A percentile compares a stretch with the other conserved stretches of the same genome.
These are phyloP conservation scores for Moricandia moricandioides DNA, from an alignment of 345 rosid species.

Conservation along the genomic window DNA sequence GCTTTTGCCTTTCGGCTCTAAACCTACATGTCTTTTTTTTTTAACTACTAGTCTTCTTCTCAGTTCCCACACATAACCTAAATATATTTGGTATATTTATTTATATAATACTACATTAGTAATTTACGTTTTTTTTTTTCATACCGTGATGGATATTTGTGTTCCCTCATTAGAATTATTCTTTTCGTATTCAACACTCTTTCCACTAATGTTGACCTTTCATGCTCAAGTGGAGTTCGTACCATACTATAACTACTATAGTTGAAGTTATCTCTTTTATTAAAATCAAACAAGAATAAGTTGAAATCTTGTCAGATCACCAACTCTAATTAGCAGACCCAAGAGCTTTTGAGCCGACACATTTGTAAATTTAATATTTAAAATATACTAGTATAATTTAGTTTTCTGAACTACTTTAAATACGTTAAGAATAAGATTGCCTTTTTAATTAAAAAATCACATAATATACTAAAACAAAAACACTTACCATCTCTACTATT, in stretches of 20 bases:
- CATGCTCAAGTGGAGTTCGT: conserved; percentile 10
- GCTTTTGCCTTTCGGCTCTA: conserved; percentile 26
- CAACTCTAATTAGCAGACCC: neutral
- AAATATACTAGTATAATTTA: neutral
- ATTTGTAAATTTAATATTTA: neutral
- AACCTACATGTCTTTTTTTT: conserved; percentile 22
- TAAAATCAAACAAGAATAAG: neutral
- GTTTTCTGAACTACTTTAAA: neutral
- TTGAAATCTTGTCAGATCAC: neutral
- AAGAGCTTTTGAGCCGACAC: neutral
- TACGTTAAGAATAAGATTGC: neutral
- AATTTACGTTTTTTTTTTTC: conserved; percentile 20
- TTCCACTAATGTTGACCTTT: conserved; percentile 23
- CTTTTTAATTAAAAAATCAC: neutral
- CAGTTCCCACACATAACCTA: neutral
- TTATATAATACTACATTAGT: neutral
- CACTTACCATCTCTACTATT: too few species aligned
- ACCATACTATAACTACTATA: conserved; percentile 3
- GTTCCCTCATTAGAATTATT: conserved; percentile 14
- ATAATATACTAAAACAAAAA: neutral
- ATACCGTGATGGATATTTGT: conserved; percentile 9
- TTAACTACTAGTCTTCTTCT: conserved; percentile 24
- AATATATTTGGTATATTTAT: neutral
- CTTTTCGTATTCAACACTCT: conserved; percentile 30
- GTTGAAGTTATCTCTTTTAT: neutral